Conservation (phyloP, 2,329 filamentous ascomycete genomes). For the Trichoderma harzianum region DNA sequence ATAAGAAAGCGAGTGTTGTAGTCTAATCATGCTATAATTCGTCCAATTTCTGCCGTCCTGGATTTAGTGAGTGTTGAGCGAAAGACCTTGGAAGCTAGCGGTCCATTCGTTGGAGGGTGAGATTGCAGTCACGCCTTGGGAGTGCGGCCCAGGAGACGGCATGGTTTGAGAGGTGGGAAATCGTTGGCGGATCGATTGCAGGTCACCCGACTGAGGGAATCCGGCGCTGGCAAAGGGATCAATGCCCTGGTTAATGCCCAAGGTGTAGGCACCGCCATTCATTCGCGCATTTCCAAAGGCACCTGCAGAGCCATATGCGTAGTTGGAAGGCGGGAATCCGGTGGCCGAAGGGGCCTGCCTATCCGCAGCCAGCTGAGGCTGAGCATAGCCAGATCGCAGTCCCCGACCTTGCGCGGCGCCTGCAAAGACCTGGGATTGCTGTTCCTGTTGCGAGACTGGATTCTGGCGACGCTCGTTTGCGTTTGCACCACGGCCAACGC, state of each 20-base stretch:
- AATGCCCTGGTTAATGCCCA: conserved; percentile 28
- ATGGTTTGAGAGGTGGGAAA: conserved; percentile 42
- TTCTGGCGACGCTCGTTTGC: conserved; percentile 47
- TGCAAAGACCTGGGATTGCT: conserved; percentile 36
- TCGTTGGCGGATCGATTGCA: conserved; percentile 46
- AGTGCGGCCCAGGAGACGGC: conserved; percentile 34
- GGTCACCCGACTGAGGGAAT: conserved; percentile 40
- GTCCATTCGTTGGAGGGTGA: conserved; percentile 57
- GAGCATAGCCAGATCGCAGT: conserved; percentile 43
- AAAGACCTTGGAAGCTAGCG: conserved; percentile 65
- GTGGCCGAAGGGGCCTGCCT: conserved; percentile 38
- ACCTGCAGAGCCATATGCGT: conserved; percentile 33
- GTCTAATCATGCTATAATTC: conserved; percentile 12
- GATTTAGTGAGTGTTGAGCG: conserved; percentile 59
- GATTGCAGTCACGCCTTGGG: conserved; percentile 41
- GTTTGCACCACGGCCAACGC: conserved; percentile 46
- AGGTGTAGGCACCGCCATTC: conserved; percentile 29
- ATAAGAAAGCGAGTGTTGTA: conserved; percentile 8
- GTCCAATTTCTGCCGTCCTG: neutral
- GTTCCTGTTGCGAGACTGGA: conserved; percentile 38
- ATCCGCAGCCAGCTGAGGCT: conserved; percentile 41
- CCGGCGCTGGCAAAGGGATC: conserved; percentile 31
- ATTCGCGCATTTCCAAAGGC: conserved; percentile 34
- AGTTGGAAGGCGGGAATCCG: conserved; percentile 35
- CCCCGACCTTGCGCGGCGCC: conserved; percentile 36